Percentiles rank a stretch among this genome's conserved stretches.
Evolutionary conservation across 108 stramenopile species (phyloP).

Genomic region (Cyclotella choctawhatcheeana): DNA sequence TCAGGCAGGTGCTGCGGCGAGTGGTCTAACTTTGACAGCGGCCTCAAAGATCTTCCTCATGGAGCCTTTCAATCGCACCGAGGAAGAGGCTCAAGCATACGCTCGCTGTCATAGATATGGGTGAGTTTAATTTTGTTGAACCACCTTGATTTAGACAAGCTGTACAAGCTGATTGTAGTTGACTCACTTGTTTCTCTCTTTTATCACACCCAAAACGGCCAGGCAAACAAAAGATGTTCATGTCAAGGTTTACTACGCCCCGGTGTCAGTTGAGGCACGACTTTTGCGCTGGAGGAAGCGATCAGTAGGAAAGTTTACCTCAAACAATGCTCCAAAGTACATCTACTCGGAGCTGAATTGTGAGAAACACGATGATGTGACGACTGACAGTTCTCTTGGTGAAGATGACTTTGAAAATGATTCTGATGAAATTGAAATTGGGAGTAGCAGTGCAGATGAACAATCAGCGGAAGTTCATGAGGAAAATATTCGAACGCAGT

Average conservation of each 20-base stretch:
- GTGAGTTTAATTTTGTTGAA: no score
- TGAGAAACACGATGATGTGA: not conserved
- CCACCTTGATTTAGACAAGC: no score
- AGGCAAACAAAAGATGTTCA: conserved; percentile 51
- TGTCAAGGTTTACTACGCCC: conserved; percentile 57
- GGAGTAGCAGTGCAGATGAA: not conserved
- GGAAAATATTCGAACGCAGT: conserved; percentile 16
- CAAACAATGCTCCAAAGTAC: conserved; percentile 9
- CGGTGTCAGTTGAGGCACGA: conserved; percentile 62
- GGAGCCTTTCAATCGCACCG: conserved; percentile 67
- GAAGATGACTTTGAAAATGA: not conserved
- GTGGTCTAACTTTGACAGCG: conserved; percentile 70
- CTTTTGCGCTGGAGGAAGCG: conserved; percentile 61
- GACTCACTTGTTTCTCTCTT: no score
- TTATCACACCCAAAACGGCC: no score
- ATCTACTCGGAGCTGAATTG: not conserved
- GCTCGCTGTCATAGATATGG: conserved; percentile 58
- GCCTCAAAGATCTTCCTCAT: conserved; percentile 71
- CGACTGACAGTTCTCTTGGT: not conserved
- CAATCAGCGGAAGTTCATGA: not conserved
- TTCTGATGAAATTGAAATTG: not conserved
- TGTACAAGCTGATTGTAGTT: no score
- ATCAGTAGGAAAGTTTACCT: conserved; percentile 1
- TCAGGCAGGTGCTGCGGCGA: conserved; percentile 67
- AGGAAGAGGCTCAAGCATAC: conserved; percentile 73